Evolutionary conservation across 2,329 filamentous ascomycete genomes (phyloP), one percentile per base, ranked within the genome.

Genomic region (Epichloe glyceriae): DNA sequence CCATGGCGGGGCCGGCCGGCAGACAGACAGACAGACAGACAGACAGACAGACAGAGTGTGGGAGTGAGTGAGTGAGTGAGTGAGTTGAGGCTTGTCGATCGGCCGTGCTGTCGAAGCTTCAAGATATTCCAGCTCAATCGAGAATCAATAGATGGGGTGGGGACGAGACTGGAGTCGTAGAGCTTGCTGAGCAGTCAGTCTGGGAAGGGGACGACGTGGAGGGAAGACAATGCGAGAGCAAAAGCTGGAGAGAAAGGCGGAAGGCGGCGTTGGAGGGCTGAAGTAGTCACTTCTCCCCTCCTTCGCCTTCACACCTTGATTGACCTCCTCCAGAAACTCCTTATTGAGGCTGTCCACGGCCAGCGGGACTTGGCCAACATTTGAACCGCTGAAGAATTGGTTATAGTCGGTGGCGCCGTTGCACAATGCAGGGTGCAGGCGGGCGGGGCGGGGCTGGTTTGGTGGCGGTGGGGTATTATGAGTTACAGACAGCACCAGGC

Each of bases 1-100:
- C 75, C 76, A 80, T 79, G 56, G 54, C 55, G 54, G 54, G 50
- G 17, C 17, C 17, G 11, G 40, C 26, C 8, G 26, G 8, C 26
- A 10, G 26, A 30, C 7, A 10, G 26, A 10, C 26, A 10, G 26
- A 26, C 11, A 39, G 22, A n/a, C n/a, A n/a, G n/a, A 2, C 22
- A 7, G 22, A 26, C 22, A 7, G 22, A 26, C 22, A 7, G 22
- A 8, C 7, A 26, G 22, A 30, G 26, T 3, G 26, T 10, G 26
- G 3, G 26, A 30, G 26, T 3, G 26, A 30, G 26, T 30, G 41
- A 50, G 33, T 26, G 35, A 30, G 26, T 30, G 8, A 26, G 22
- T 26, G 48, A 45, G 33, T 11, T 20, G 35, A 35, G 37, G 17
- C 8, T 26, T 17, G 26, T 15, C 42, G 15, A 33, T 30, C 26